Evolutionary conservation across 345 rosid genomes (phyloP).

Genomic region (Diplotaxis tenuifolia): DNA sequence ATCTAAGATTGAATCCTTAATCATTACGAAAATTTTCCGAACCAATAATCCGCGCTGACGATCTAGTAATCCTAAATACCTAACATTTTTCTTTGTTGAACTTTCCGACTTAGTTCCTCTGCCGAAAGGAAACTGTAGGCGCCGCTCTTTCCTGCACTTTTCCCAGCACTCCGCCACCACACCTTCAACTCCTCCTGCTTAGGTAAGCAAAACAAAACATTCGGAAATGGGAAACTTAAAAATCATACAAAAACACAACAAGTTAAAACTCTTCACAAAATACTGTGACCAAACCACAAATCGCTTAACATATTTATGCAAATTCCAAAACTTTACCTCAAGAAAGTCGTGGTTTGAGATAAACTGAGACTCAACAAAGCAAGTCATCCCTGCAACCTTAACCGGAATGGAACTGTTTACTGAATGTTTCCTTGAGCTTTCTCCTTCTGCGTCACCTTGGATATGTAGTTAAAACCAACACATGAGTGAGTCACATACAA

Average conservation of each 20-base stretch:
- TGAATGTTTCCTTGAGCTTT: slow-evolving; percentile 27
- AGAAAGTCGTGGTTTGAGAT: slow-evolving; percentile 84
- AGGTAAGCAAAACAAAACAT: background rate
- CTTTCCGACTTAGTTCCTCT: slow-evolving; percentile 55
- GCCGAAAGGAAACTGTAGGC: slow-evolving; percentile 48
- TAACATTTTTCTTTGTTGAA: slow-evolving; percentile 54
- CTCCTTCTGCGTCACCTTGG: slow-evolving; percentile 10
- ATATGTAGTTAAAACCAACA: background rate
- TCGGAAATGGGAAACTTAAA: background rate
- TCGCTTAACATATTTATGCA: background rate
- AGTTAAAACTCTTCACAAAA: background rate
- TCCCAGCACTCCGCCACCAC: slow-evolving; percentile 53
- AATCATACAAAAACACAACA: background rate
- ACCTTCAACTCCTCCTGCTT: slow-evolving; percentile 71
- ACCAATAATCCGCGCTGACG: too few species aligned
- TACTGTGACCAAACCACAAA: too few species aligned
- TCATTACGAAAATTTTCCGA: too few species aligned
- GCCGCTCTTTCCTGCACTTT: slow-evolving; percentile 23
- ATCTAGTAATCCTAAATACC: slow-evolving; percentile 48
- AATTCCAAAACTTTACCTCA: slow-evolving; percentile 46
- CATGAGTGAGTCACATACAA: background rate
- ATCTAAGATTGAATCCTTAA: too few species aligned
- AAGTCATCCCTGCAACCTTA: slow-evolving; percentile 54
- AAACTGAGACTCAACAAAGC: slow-evolving; percentile 62
- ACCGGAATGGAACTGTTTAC: slow-evolving; percentile 44